Evolutionary conservation across 495 filamentous ascomycete species (phyloP).

Genomic region (Xylaria nigripes): DNA sequence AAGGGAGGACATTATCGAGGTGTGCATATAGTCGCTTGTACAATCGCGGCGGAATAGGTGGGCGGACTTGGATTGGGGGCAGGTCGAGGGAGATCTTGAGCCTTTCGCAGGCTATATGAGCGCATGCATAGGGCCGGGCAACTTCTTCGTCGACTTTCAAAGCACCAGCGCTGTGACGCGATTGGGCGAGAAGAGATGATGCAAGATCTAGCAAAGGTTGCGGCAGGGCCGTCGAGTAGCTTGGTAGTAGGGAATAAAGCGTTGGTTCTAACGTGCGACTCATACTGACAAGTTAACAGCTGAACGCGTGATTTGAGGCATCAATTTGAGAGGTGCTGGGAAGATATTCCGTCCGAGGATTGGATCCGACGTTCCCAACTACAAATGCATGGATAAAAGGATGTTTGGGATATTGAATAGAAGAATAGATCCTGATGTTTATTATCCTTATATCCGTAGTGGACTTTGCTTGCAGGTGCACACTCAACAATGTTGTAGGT

Average conservation of each 20-base stretch:
- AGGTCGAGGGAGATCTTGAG: constrained; percentile 78
- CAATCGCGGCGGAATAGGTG: constrained; percentile 71
- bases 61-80: constrained; percentile 67
- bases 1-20: constrained; percentile 62
- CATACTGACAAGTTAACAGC: constrained; percentile 37
- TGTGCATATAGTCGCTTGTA: constrained; percentile 81
- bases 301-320: neutral
- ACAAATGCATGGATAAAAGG: too few species aligned
- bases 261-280: constrained; percentile 69
- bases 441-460: too few species aligned
- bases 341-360: too few species aligned
- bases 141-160: constrained; percentile 86
- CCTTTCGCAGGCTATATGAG: constrained; percentile 84
- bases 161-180: constrained; percentile 65
- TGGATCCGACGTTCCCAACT: too few species aligned
- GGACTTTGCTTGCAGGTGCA: too few species aligned
- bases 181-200: constrained; percentile 76
- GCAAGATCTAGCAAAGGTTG: constrained; percentile 68
- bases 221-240: constrained; percentile 63
- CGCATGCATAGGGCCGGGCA: constrained; percentile 77
- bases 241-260: constrained; percentile 68
- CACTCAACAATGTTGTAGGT: too few species aligned
- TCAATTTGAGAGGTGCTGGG: neutral
- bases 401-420: too few species aligned
- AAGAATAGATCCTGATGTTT: too few species aligned